Evolutionary conservation across 345 rosid genomes (phyloP), one percentile per base, ranked within the genome.

Genomic region (Tarenaya hassleriana): DNA sequence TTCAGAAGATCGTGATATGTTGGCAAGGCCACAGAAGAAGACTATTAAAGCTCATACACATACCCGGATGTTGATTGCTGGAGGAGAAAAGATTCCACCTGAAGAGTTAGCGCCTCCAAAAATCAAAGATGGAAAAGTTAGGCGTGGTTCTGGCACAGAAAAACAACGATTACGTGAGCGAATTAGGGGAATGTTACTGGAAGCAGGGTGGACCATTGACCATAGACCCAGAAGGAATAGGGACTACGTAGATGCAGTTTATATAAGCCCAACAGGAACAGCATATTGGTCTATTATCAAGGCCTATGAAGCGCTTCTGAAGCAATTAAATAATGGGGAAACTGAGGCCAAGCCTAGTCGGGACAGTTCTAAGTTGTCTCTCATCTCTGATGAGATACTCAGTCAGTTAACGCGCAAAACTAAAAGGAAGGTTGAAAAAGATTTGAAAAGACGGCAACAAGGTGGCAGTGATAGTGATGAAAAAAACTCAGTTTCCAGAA

Each of bases 271-370:
- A 43, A 41, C 72, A 24, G 98, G 98, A 60, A 91, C 90, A 40
- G 87, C 98, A 10, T 87, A 79, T 66, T 91, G 98, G 96, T 91
- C 98, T 38, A 74, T 91, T 40, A 84, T 90, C 41, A 79, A 84
- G 76, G 98, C 98, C 8, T 91, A 91, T 70, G 91, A 90, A 68
- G 94, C 92, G 50, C 84, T 91, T 62, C 68, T 72, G 61, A 77
- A 83, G 71, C 91, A 83, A 68, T 62, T 72, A 20, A 66, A 72
- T 8, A 76, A 73, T 42, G 82, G 69, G 34, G 82, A 67, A 54
- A 72, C 60, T 15, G 77, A 76, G 47, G 63, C 21, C 42, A 65
- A 73, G 33, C 53, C 64, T 20, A 47, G 48, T 56, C 77, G 56
- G 20, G 68, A 74, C 42, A 68, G 71, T 67, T 71, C 82, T 60